These are phyloP conservation scores for Lepidium aucheri DNA, from an alignment of 345 rosid genomes.

Conservation along the genomic window DNA sequence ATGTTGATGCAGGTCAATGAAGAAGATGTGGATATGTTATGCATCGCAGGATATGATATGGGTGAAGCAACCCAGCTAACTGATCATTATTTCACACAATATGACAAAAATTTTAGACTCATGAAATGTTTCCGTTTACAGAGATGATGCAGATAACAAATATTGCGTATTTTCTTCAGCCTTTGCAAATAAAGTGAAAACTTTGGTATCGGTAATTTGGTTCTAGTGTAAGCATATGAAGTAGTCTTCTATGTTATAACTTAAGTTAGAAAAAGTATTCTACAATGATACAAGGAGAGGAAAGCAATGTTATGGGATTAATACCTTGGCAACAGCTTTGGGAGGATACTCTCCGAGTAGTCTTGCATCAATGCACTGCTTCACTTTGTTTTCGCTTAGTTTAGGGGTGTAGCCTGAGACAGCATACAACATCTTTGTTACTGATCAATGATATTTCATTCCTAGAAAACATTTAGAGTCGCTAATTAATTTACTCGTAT, in stretches of 20 bases:
- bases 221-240: not conserved
- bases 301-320: not conserved
- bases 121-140: not conserved
- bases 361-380: conserved; percentile 59
- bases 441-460: not conserved
- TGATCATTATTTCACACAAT: conserved; percentile 20
- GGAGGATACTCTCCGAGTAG: conserved; percentile 58
- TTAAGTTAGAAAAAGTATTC: no score
- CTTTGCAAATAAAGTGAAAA: no score
- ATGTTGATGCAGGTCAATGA: conserved; percentile 40
- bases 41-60: conserved; percentile 24
- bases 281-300: not conserved
- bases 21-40: conserved; percentile 37
- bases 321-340: conserved; percentile 73
- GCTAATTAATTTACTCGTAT: no score
- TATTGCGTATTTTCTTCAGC: no score
- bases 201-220: not conserved
- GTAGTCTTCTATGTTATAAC: not conserved
- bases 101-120: not conserved
- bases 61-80: conserved; percentile 72
- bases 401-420: conserved; percentile 67
- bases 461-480: no score
- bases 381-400: conserved; percentile 75
- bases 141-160: no score
- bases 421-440: not conserved